These are phyloP conservation scores for Mortierella sp. DNA, from an alignment of 371 early-diverging fungal species.

Conservation along the genomic window DNA sequence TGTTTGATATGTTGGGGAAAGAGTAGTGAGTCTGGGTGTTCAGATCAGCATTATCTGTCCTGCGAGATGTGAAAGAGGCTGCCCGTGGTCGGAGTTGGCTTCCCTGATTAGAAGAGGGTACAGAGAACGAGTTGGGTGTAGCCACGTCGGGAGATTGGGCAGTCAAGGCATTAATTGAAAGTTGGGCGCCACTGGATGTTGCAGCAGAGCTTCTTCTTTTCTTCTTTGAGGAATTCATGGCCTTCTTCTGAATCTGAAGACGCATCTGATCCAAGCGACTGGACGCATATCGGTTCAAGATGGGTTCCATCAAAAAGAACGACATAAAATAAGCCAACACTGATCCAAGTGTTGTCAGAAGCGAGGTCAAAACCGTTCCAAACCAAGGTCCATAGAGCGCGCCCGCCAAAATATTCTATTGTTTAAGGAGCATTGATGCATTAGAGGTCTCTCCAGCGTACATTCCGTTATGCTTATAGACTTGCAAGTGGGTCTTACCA, in stretches of 20 bases:
- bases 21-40: conserved; percentile 8
- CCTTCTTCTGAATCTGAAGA: conserved; percentile 47
- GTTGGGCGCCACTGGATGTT: conserved; percentile 28
- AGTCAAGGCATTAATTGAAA: conserved; percentile 11
- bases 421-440: neutral
- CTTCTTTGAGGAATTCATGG: conserved; percentile 19
- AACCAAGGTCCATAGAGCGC: conserved; percentile 58
- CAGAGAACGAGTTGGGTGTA: neutral
- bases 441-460: neutral
- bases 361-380: conserved; percentile 55
- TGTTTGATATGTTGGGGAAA: conserved; percentile 6
- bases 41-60: conserved; percentile 19
- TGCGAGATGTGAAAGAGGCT: conserved; percentile 36
- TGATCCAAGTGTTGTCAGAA: conserved; percentile 54
- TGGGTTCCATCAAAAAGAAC: conserved; percentile 57
- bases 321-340: conserved; percentile 57
- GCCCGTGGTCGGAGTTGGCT: conserved; percentile 44
- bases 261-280: conserved; percentile 55
- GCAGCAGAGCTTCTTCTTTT: conserved; percentile 12
- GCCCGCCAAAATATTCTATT: conserved; percentile 57
- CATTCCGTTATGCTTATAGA: neutral
- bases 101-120: conserved; percentile 1
- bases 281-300: conserved; percentile 54
- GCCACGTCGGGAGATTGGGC: neutral
- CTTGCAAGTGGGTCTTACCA: conserved; percentile 34